Conservation (phyloP, 352 stramenopile genomes). For the Plasmopara halstedii region DNA sequence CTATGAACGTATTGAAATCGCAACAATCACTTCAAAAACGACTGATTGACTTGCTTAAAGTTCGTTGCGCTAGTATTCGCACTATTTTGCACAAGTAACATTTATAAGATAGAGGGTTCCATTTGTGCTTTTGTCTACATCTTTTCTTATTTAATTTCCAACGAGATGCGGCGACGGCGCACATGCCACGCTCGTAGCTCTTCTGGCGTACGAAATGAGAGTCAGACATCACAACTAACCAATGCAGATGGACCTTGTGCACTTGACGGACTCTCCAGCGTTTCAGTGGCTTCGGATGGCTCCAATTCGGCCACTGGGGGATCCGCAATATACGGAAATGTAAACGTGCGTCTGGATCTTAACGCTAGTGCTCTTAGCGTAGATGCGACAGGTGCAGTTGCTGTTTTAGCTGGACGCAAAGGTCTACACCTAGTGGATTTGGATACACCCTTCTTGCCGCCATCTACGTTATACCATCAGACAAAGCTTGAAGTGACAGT, state of each 20-base stretch:
- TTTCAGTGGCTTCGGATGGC: conserved; percentile 4
- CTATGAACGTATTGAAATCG: conserved; percentile 31
- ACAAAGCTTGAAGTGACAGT: conserved; percentile 77
- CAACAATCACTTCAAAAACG: conserved; percentile 29
- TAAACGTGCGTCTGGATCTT: conserved; percentile 54
- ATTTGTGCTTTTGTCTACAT: neutral
- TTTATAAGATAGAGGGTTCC: neutral
- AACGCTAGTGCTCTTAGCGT: conserved; percentile 64
- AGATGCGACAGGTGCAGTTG: conserved; percentile 58
- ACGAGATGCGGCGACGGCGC: conserved; percentile 14
- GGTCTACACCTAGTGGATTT: conserved; percentile 71
- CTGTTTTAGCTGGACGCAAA: conserved; percentile 55
- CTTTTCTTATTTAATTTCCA: neutral
- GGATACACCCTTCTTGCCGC: conserved; percentile 43
- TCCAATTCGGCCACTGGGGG: conserved; percentile 7
- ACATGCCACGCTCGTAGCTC: conserved; percentile 9
- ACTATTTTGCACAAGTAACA: conserved; percentile 38
- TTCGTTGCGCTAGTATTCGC: conserved; percentile 28
- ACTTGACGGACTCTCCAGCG: conserved; percentile 2
- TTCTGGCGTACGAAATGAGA: neutral
- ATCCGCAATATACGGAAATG: conserved; percentile 29
- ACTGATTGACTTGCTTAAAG: conserved; percentile 26
- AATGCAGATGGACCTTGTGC: neutral
- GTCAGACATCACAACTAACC: neutral
- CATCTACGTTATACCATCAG: conserved; percentile 62